Evolutionary conservation across 2,329 filamentous ascomycete genomes (phyloP).

Genomic region (Cercospora berteroae): DNA sequence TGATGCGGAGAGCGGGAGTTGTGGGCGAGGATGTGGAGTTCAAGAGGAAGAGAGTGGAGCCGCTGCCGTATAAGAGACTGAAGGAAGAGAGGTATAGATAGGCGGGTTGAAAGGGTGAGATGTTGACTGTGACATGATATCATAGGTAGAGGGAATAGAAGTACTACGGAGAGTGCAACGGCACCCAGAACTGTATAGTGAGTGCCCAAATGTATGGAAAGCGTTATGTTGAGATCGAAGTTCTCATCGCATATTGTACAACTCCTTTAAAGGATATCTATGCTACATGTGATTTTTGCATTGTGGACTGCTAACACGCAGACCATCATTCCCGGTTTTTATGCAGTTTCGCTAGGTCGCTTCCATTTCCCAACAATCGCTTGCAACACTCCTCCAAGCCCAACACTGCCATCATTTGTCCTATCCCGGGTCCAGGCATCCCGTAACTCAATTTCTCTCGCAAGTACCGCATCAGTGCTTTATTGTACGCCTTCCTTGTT

Average conservation of each 20-base stretch:
- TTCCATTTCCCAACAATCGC: constrained; percentile 29
- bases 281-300: background rate
- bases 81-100: constrained; percentile 48
- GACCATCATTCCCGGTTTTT: background rate
- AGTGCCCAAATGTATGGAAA: background rate
- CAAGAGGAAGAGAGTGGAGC: constrained; percentile 72
- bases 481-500: constrained; percentile 31
- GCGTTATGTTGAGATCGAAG: background rate
- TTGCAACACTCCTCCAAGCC: constrained; percentile 52
- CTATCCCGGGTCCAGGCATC: constrained; percentile 53
- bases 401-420: constrained; percentile 55
- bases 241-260: background rate
- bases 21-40: constrained; percentile 80
- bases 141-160: background rate
- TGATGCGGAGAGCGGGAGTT: constrained; percentile 78
- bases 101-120: background rate
- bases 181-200: background rate
- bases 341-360: background rate
- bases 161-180: background rate
- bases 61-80: constrained; percentile 63
- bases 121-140: background rate
- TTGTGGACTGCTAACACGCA: background rate
- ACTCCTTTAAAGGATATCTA: background rate
- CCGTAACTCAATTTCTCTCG: constrained; percentile 57
- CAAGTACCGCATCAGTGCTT: constrained; percentile 54